Evolutionary conservation across 169 alveolate genomes (phyloP).

Genomic region (Plasmodium fragile): DNA sequence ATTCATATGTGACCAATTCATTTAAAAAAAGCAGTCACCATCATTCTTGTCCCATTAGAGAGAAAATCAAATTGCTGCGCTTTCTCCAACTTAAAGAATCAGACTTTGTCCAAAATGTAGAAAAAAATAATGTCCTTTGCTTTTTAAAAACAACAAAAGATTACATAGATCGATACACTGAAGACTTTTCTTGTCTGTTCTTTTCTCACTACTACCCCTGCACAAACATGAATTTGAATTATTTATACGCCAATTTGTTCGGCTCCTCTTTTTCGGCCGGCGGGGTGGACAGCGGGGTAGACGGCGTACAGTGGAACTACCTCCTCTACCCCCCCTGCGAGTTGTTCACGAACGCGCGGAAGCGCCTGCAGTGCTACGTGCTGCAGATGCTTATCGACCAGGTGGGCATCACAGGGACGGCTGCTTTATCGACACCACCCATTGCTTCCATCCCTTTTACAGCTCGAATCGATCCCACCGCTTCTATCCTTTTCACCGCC

Average conservation of each 20-base stretch:
- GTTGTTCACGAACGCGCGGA: conserved; percentile 43
- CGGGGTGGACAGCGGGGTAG: conserved; percentile 23
- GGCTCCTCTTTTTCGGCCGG: not conserved
- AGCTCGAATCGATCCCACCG: not conserved
- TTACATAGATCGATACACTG: conserved; percentile 53
- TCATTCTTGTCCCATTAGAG: not conserved
- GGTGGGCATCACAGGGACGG: not conserved
- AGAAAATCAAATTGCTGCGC: conserved; percentile 48
- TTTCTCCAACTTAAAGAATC: conserved; percentile 53
- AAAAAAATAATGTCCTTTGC: conserved; percentile 23
- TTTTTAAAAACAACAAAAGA: conserved; percentile 29
- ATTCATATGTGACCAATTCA: conserved; percentile 8
- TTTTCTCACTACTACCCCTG: conserved; percentile 39
- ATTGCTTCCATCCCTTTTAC: not conserved
- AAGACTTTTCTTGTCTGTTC: conserved; percentile 48
- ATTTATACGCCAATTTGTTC: conserved; percentile 36
- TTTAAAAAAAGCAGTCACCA: not conserved
- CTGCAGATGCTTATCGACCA: conserved; percentile 22
- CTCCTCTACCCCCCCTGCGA: conserved; percentile 50
- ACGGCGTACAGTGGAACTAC: conserved; percentile 35
- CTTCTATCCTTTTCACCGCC: not conserved
- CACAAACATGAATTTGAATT: conserved; percentile 53
- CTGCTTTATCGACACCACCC: not conserved
- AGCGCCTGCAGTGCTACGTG: conserved; percentile 37
- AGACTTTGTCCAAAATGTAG: conserved; percentile 29